Evolutionary conservation across 2,329 filamentous ascomycete genomes (phyloP).

Genomic region (Xylariaceae sp.): DNA sequence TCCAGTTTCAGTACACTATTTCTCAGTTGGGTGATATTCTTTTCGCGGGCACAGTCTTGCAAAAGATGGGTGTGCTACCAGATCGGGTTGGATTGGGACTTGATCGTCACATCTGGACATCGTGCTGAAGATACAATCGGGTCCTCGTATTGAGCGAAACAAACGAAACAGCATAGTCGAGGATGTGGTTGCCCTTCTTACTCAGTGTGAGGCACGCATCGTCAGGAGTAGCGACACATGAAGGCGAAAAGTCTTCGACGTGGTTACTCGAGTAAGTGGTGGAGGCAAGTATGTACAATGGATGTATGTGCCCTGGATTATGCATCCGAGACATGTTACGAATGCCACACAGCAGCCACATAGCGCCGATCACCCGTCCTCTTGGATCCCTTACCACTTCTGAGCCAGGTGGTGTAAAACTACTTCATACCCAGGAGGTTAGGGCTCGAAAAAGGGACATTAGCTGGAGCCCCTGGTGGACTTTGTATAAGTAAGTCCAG

Average conservation of each 20-base stretch:
- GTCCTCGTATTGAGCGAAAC: background rate
- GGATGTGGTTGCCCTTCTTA: background rate
- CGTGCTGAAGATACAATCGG: background rate
- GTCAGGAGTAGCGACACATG: background rate
- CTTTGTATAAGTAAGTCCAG: background rate
- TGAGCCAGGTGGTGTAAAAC: background rate
- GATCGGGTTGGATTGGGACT: background rate
- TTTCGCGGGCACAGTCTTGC: background rate
- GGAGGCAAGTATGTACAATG: background rate
- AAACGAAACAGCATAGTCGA: background rate
- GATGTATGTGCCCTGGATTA: background rate
- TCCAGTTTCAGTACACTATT: background rate
- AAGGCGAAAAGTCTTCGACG: background rate
- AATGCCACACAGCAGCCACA: constrained; percentile 15
- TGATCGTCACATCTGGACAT: background rate
- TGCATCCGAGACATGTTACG: constrained; percentile 11
- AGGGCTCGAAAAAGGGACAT: background rate
- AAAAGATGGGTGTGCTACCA: background rate
- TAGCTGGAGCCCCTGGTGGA: background rate
- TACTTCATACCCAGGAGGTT: background rate
- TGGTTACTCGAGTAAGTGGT: constrained; percentile 4
- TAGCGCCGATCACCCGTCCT: constrained; percentile 15
- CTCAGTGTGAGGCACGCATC: background rate
- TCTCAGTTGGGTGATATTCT: background rate
- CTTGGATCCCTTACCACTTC: constrained; percentile 8